Base-by-base conservation (phyloP, 192 early-diverging fungal genomes). In the Blastocladiella britannica region DNA sequence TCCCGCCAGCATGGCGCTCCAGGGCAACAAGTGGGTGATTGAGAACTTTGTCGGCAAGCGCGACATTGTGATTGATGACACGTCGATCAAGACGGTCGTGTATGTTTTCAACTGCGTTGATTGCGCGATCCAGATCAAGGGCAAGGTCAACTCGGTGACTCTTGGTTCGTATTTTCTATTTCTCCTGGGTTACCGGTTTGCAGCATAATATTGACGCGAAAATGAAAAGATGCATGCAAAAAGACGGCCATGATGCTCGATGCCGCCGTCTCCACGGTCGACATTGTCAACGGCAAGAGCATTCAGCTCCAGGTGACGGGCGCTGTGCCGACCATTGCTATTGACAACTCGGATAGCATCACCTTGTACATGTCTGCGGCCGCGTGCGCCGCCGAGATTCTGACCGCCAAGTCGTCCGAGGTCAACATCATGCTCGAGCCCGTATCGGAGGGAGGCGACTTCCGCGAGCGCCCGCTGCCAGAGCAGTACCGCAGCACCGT, bases 61-160 rank as follows among this genome's bases (percentile, higher is more conserved):
- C 8, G 70, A 83, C 6, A 72, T 98, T 23, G 70, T 85, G 7
- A 76, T 98, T 60, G 87, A 91, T 55, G 74, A 77, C 1, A 80
- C 83, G 0, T 82, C 85, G 57, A 79, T 91, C 54, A 82, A 79
- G 60, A 89, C 96, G 57, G 82, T 82, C 0, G 89, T 95, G 7
- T 93, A 94, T 58, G 88, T 98, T 68, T 95, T 78, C 70, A 89
- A 89, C 69, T 94, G 92, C 75, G 77, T 81, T 55, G 86, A 88
- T 65, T 85, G 80, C 2, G 94, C 91, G 4, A 79, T 98, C 28
- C 81, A 82, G 59, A 72, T 98, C 64, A 88, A 82, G 67, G 84
- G 86, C 63, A 98, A 98, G 70, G 73, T 92, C 51, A 92, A 91
- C 60, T 82, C 89, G 20, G 73, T 98, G 25, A 87, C 90, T 1